Evolutionary conservation across 2,329 filamentous ascomycete genomes (phyloP), one percentile per base, ranked within the genome.

Genomic region (Trichoderma pleuroti): DNA sequence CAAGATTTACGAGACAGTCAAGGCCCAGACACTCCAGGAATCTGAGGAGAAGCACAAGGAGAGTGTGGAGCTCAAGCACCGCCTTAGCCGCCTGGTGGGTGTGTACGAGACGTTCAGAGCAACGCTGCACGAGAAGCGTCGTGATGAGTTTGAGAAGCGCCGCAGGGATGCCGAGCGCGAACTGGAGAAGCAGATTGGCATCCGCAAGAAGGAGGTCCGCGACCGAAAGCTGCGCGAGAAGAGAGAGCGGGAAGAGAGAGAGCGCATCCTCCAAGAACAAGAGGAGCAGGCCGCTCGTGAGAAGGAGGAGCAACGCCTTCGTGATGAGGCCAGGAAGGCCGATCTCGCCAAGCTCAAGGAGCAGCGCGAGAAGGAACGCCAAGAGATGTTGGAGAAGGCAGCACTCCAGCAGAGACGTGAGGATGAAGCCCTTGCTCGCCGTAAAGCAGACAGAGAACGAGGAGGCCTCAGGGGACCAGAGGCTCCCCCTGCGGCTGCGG

Each of bases 141-240:
- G 93, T 78, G 92, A 97, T 76, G 94, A 98, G 82, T 99, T 98
- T 76, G 96, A 98, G 87, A 95, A 92, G 85, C 92, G 94, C 74
- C 93, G 93, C 79, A 94, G 92, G 81, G 91, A 93, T 77, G 96
- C 96, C 36, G 94, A 98, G 86, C 90, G 92, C 74, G 96, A 99
- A 80, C 88, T 98, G 71, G 93, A 98, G 85, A 92, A 92, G 82
- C 93, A 97, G 84, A 97, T 98, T 82, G 88, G 91, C 49, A 88
- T 90, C 74, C 93, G 96, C 77, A 91, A 94, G 83, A 95, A 93
- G 87, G 94, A 98, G 81, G 90, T 92, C 78, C 91, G 92, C 76
- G 95, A 98, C 79, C 89, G 90, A 75, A 91, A 91, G 81, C 87
- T 93, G 70, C 90, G 92, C 70, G 94, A 98, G 87, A 93, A 90